These are phyloP conservation scores for Entoloma clypeatum DNA, from an alignment of 1,284 basidiomycete genomes.

Conservation along the genomic window DNA sequence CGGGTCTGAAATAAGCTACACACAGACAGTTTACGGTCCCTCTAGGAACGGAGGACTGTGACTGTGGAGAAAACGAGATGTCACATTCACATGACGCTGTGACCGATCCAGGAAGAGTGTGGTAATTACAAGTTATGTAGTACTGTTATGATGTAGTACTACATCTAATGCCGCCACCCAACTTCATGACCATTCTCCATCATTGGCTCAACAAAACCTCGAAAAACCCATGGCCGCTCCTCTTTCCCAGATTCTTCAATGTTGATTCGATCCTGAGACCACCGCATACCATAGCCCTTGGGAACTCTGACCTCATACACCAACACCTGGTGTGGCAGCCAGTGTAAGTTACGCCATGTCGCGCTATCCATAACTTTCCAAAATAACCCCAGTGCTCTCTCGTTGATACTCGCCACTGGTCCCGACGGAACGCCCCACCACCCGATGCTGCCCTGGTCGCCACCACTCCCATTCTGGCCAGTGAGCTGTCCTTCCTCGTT, in stretches of 20 bases:
- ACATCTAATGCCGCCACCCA: conserved; percentile 55
- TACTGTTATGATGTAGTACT: too few species aligned
- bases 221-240: conserved; percentile 44
- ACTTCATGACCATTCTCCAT: conserved; percentile 59
- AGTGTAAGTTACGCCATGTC: conserved; percentile 58
- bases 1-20: too few species aligned
- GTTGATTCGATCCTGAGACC: conserved; percentile 46
- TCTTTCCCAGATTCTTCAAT: conserved; percentile 13
- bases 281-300: conserved; percentile 62
- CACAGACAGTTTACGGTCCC: too few species aligned
- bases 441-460: conserved; percentile 29
- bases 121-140: too few species aligned
- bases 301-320: conserved; percentile 54
- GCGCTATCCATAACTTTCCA: conserved; percentile 45
- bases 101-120: too few species aligned
- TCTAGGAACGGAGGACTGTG: too few species aligned
- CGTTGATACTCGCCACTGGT: conserved; percentile 47
- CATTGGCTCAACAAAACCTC: conserved; percentile 61
- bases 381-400: conserved; percentile 44
- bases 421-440: conserved; percentile 58
- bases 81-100: too few species aligned
- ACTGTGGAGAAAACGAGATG: too few species aligned
- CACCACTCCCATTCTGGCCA: conserved; percentile 12
- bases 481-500: too few species aligned
- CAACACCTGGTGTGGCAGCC: conserved; percentile 53